phyloP scores from a whole-genome alignment of 176 grass and related monocot species.

The Pontederia crassipes region DNA sequence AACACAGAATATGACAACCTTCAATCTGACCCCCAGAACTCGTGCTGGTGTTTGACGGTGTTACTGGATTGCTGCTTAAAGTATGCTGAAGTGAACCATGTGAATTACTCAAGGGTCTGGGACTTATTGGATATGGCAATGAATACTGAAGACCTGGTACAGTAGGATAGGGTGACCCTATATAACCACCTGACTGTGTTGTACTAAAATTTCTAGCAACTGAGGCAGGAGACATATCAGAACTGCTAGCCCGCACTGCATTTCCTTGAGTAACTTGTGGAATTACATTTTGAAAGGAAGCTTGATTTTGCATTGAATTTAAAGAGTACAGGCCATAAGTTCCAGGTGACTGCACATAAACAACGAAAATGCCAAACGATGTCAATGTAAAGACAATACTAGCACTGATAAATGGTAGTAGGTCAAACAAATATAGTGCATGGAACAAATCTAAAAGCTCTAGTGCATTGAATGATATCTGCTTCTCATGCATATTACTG shows the following conservation, averaged over 20 bases:
- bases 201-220: constrained; percentile 56
- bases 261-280: constrained; percentile 61
- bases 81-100: constrained; percentile 35
- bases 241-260: constrained; percentile 42
- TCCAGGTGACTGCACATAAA: constrained; percentile 53
- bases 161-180: constrained; percentile 46
- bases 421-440: too few species aligned
- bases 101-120: constrained; percentile 43
- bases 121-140: constrained; percentile 45
- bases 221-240: constrained; percentile 52
- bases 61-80: constrained; percentile 23
- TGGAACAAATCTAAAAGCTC: too few species aligned
- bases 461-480: too few species aligned
- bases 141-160: constrained; percentile 56
- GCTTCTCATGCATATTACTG: too few species aligned
- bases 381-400: constrained; percentile 11
- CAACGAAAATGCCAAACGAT: not conserved
- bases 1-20: constrained; percentile 32
- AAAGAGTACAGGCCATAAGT: constrained; percentile 80
- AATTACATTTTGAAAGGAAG: constrained; percentile 55
- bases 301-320: constrained; percentile 96
- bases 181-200: constrained; percentile 43
- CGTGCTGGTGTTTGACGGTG: constrained; percentile 36
- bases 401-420: not conserved
- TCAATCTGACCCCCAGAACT: constrained; percentile 42